phyloP scores from a whole-genome alignment of 2,329 filamentous ascomycete species.

The Phialophora verrucosa region DNA sequence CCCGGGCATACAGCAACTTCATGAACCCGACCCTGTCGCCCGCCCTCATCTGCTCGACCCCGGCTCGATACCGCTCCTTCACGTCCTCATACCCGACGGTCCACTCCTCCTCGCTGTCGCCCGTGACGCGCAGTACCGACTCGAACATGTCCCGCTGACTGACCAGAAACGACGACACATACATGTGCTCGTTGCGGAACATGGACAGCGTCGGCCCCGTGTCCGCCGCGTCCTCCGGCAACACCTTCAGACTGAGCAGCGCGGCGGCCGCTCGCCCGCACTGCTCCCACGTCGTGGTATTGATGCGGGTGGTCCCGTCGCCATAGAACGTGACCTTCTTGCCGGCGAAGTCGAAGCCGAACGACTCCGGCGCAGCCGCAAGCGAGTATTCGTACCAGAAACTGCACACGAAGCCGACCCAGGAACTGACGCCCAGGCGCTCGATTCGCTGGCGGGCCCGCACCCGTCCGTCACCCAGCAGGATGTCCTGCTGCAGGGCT shows the following conservation, averaged over 20 bases:
- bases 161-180: constrained; percentile 62
- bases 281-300: constrained; percentile 65
- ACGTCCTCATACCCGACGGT: constrained; percentile 57
- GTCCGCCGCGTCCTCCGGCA: constrained; percentile 49
- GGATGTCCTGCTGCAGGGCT: constrained; percentile 45
- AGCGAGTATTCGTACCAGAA: constrained; percentile 64
- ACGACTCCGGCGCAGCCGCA: constrained; percentile 45
- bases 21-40: constrained; percentile 49
- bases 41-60: constrained; percentile 52
- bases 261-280: constrained; percentile 59
- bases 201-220: constrained; percentile 47
- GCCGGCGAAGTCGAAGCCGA: constrained; percentile 59
- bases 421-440: constrained; percentile 48
- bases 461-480: constrained; percentile 43
- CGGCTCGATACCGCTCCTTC: constrained; percentile 56
- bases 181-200: constrained; percentile 58
- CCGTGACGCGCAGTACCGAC: constrained; percentile 63
- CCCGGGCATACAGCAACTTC: constrained; percentile 61
- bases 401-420: constrained; percentile 53
- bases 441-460: constrained; percentile 49
- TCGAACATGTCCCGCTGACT: constrained; percentile 70
- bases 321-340: constrained; percentile 57
- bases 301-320: constrained; percentile 63
- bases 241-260: constrained; percentile 55
- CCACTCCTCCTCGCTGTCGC: constrained; percentile 66